A percentile compares a stretch with the other conserved stretches of the same genome.
phyloP scores from a whole-genome alignment of 805 yeast species.

The Candida pseudofarinosa region DNA sequence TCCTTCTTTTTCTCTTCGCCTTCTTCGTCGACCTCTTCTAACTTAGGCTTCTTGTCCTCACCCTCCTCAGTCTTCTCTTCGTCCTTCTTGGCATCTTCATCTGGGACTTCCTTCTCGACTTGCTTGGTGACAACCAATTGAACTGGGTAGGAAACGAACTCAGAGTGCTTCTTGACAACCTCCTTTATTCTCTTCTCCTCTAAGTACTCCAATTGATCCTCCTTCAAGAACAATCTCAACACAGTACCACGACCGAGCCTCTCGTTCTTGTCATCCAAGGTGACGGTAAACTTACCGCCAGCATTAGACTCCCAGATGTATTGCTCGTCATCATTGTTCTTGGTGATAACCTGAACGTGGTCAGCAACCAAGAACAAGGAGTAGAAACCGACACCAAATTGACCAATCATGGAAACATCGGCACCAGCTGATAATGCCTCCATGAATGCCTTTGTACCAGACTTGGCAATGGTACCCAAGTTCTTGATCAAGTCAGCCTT shows the following conservation, averaged over 20 bases:
- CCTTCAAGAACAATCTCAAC: constrained; percentile 94
- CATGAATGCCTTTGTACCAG: constrained; percentile 99
- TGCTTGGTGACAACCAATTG: constrained; percentile 98
- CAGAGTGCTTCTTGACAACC: constrained; percentile 98
- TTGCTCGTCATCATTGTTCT: constrained; percentile 98
- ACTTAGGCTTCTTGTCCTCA: constrained; percentile 63
- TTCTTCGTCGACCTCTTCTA: constrained; percentile 75
- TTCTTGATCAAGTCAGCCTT: constrained; percentile 98
- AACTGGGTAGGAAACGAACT: constrained; percentile 98
- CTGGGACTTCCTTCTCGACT: constrained; percentile 96
- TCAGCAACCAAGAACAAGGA: constrained; percentile 98
- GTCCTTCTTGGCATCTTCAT: constrained; percentile 54
- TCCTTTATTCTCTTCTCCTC: constrained; percentile 99
- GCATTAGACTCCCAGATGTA: constrained; percentile 99
- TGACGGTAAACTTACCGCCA: constrained; percentile 97
- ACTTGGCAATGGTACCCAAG: constrained; percentile 99
- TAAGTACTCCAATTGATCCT: constrained; percentile 97
- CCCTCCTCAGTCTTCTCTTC: constrained; percentile 20
- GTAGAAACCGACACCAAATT: constrained; percentile 99
- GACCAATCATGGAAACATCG: constrained; percentile 99
- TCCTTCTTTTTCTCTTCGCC: constrained; percentile 66
- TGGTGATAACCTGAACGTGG: constrained; percentile 96
- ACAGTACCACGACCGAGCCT: constrained; percentile 91
- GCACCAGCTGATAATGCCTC: constrained; percentile 99
- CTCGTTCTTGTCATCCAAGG: constrained; percentile 85